Conservation (phyloP, 805 yeast genomes). For the Candida sphagnicola region DNA sequence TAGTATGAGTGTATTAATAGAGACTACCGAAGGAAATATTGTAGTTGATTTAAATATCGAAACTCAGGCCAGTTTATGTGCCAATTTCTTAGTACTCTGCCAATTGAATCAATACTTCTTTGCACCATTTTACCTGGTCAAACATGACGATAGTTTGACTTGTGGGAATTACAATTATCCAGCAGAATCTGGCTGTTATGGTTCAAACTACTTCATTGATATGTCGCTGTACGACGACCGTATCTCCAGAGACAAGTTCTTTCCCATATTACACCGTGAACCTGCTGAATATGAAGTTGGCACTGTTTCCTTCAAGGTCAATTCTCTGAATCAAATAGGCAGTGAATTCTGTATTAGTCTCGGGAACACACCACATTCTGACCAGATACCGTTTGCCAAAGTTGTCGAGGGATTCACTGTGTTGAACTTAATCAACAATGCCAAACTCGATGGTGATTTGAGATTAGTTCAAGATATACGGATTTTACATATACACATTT, state of each 20-base stretch:
- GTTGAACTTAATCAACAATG: conserved; percentile 40
- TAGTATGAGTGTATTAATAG: conserved; percentile 42
- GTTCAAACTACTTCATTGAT: conserved; percentile 6
- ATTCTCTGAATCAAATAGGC: conserved; percentile 5
- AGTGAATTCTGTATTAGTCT: conserved; percentile 13
- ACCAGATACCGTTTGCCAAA: conserved; percentile 40
- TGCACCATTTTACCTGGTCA: conserved; percentile 45
- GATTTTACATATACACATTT: conserved; percentile 45
- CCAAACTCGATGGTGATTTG: conserved; percentile 30
- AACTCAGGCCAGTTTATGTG: conserved; percentile 33
- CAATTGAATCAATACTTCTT: conserved; percentile 48
- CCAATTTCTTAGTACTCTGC: conserved; percentile 53
- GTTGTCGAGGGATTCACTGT: conserved; percentile 49
- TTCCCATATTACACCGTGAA: conserved; percentile 1
- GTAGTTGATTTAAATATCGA: conserved; percentile 45
- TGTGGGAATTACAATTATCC: conserved; percentile 51
- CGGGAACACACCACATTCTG: background rate
- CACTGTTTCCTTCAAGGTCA: conserved; percentile 9
- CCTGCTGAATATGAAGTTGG: conserved; percentile 9
- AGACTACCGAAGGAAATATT: conserved; percentile 39
- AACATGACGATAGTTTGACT: conserved; percentile 34
- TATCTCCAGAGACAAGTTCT: conserved; percentile 1
- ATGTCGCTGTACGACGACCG: conserved; percentile 6
- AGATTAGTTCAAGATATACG: conserved; percentile 27
- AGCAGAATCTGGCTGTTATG: conserved; percentile 8